Evolutionary conservation across 192 early-diverging fungal species (phyloP).

Genomic region (Jimgerdemannia flammicorona): DNA sequence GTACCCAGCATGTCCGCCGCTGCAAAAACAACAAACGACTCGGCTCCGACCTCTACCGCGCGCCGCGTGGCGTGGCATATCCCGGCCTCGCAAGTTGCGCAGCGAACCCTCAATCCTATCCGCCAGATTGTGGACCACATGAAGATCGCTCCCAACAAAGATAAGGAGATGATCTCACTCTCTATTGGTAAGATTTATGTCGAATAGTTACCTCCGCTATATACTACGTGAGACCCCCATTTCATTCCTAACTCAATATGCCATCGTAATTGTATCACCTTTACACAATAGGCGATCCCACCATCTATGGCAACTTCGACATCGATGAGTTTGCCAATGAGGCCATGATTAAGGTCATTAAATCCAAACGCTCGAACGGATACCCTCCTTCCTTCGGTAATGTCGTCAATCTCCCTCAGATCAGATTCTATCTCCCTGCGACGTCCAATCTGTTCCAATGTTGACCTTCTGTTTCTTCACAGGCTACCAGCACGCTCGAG

Average conservation of each 20-base stretch:
- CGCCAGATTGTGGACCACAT: slow-evolving; percentile 80
- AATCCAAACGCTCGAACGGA: slow-evolving; percentile 77
- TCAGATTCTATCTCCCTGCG: background rate
- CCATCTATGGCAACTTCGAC: slow-evolving; percentile 90
- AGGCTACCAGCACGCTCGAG: slow-evolving; percentile 56
- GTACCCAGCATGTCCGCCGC: no score
- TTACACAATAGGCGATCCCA: slow-evolving; percentile 67
- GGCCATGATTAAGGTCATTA: slow-evolving; percentile 63
- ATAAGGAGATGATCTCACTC: slow-evolving; percentile 62
- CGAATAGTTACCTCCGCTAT: background rate
- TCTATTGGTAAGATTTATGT: slow-evolving; percentile 38
- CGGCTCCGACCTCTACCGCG: background rate
- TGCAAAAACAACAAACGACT: no score
- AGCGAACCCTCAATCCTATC: slow-evolving; percentile 84
- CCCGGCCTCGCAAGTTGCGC: slow-evolving; percentile 59
- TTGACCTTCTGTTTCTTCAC: no score
- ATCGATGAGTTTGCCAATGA: slow-evolving; percentile 62
- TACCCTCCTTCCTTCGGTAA: slow-evolving; percentile 77
- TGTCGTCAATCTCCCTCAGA: background rate
- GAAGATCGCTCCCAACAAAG: slow-evolving; percentile 56
- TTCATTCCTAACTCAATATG: background rate
- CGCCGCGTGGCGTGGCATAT: slow-evolving; percentile 35
- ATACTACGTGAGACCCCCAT: background rate
- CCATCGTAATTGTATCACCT: background rate
- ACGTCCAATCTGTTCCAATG: background rate